Percentiles rank a stretch among this genome's conserved stretches.
These are phyloP conservation scores for Pochonia chlamydosporia DNA, from an alignment of 2,329 filamentous ascomycete species.

Conservation along the genomic window DNA sequence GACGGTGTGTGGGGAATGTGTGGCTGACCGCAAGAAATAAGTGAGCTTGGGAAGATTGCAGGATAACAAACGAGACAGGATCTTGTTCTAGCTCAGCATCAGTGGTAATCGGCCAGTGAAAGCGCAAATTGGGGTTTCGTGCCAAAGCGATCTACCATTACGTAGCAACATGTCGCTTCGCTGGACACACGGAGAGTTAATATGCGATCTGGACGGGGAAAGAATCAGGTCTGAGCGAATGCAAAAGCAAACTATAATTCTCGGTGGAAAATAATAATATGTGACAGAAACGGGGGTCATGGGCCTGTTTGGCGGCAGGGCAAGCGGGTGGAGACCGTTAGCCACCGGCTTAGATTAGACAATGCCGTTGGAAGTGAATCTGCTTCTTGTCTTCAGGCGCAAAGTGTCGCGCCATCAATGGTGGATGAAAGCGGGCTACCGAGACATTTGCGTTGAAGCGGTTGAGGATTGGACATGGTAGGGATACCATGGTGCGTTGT, in stretches of 20 bases:
- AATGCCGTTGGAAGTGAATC: no score
- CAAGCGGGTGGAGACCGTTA: neutral
- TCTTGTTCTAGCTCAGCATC: neutral
- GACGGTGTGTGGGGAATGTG: neutral
- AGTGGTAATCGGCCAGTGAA: neutral
- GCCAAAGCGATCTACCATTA: neutral
- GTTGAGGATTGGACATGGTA: no score
- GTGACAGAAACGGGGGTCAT: neutral
- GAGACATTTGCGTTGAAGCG: neutral
- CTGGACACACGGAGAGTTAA: no score
- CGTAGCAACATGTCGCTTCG: neutral
- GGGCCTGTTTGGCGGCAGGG: neutral
- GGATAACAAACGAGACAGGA: no score
- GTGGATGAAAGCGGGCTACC: neutral
- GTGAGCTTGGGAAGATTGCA: no score
- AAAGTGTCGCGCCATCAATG: neutral
- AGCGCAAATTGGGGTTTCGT: neutral
- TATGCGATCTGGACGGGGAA: no score
- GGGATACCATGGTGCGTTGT: no score
- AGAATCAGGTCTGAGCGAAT: no score
- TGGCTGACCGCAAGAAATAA: neutral
- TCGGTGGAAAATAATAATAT: neutral
- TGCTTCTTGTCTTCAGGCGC: no score
- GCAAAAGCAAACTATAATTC: neutral
- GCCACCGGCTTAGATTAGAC: neutral